A percentile compares a stretch with the other conserved stretches of the same genome.
These are phyloP conservation scores for Aspergillus quadrilineatus DNA, from an alignment of 2,329 filamentous ascomycete genomes.

Conservation along the genomic window DNA sequence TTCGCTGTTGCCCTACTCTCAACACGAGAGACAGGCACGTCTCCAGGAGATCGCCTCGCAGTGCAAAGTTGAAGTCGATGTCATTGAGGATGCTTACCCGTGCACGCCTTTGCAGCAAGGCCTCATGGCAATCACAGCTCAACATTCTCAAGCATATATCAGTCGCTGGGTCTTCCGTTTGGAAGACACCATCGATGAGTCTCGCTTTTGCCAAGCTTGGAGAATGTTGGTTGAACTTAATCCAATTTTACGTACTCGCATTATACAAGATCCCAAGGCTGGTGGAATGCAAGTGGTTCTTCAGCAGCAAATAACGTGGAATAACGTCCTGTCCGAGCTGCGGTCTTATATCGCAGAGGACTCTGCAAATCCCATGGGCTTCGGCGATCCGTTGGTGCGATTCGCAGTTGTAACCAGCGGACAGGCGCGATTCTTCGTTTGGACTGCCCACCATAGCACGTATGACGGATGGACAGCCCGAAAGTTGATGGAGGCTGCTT, in stretches of 20 bases:
- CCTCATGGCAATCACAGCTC: constrained; percentile 40
- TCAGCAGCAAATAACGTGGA: constrained; percentile 23
- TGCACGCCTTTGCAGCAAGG: constrained; percentile 36
- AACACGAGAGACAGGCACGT: no score
- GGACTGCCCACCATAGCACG: constrained; percentile 2
- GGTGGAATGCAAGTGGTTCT: constrained; percentile 31
- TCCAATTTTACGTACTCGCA: constrained; percentile 44
- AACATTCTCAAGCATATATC: constrained; percentile 40
- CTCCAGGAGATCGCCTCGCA: neutral
- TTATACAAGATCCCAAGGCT: constrained; percentile 23
- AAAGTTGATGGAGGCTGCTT: constrained; percentile 5
- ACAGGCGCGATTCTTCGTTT: neutral
- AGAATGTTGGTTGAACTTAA: constrained; percentile 32
- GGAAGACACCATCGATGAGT: constrained; percentile 22
- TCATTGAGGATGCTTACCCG: constrained; percentile 33
- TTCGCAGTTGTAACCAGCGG: constrained; percentile 1
- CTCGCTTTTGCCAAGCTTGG: constrained; percentile 39
- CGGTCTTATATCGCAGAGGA: constrained; percentile 37
- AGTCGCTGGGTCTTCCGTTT: constrained; percentile 36
- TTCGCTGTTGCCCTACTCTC: neutral
- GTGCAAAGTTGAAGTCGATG: neutral
- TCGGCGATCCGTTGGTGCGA: constrained; percentile 13
- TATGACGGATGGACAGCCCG: constrained; percentile 7
- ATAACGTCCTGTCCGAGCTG: neutral
- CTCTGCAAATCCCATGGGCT: constrained; percentile 22